Evolutionary conservation across 768 basidiomycete genomes (phyloP), one percentile per base, ranked within the genome.

Genomic region (Aureoboletus auriporus): DNA sequence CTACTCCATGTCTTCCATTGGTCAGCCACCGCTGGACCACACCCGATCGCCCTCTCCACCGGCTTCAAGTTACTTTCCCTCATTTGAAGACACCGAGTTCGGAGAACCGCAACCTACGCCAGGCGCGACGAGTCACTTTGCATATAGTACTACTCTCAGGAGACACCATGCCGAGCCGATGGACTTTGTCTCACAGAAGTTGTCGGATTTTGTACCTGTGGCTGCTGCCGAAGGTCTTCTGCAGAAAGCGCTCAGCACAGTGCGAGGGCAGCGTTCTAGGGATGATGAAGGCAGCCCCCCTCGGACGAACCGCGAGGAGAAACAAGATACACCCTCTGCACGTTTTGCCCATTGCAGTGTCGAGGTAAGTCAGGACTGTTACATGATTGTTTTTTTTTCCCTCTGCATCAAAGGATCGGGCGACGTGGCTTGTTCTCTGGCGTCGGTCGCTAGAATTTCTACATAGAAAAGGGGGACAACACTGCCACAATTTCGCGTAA

Each of bases 131-230:
- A 64, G 78, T 5, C 89, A 92, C 60, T 92, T 92, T 58, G 83
- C 88, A 1, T 91, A 89, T 65, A 89, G 86, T 56, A 91, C 89
- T 0, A 88, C 85, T 0, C 72, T 92, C 16, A 71, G 89, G 27
- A 65, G 89, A 46, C 89, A 91, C 50, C 74, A 77, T 17, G 68
- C 69, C 0, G 82, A 84, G 16, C 34, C 58, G 10, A 51, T 43
- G 40, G 61, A 68, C 9, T 71, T 26, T 65, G 53, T 74, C 8
- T 65, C 72, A 6, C 77, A 76, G 8, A 71, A 69, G 27, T 33
- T 72, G 6, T 64, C 64, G 4, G 58, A 63, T n/a, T 54, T 63
- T 0, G 17, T 51, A 10, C 53, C 55, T 0, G 73, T 68, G 8
- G 72, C 74, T 13, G 71, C 76, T n/a, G 70, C 74, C 8, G 75